Conservation (phyloP, 495 filamentous ascomycete species). For the Neurospora sp. region DNA sequence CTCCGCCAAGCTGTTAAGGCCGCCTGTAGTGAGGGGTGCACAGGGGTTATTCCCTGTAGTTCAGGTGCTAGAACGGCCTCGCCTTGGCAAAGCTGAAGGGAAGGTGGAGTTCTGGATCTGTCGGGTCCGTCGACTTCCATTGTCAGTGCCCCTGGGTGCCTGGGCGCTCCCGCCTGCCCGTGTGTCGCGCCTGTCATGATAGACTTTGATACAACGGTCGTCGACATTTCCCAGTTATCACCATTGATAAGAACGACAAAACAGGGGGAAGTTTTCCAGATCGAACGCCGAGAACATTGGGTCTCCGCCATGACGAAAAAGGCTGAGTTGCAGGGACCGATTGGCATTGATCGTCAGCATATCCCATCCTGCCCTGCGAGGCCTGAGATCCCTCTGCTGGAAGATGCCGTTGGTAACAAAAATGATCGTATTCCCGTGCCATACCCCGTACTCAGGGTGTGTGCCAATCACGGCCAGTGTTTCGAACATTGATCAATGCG, state of each 20-base stretch:
- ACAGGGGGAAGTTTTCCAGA: neutral
- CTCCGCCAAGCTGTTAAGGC: neutral
- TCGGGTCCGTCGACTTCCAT: neutral
- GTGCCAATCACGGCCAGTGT: neutral
- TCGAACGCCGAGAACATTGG: neutral
- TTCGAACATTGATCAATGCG: neutral
- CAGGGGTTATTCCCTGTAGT: neutral
- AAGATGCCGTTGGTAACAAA: neutral
- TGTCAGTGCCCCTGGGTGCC: neutral
- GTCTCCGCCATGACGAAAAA: neutral
- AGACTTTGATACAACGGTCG: neutral
- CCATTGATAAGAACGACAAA: neutral
- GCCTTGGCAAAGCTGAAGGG: neutral
- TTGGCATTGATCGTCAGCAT: neutral
- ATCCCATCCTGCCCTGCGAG: neutral
- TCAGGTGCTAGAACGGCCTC: neutral
- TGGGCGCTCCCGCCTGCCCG: neutral
- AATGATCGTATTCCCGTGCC: neutral
- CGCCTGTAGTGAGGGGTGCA: neutral
- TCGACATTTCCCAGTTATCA: neutral
- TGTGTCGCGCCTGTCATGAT: neutral
- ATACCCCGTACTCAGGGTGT: neutral
- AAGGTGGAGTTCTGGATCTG: neutral
- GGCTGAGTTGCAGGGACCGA: neutral
- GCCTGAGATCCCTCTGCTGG: neutral